A percentile compares a stretch with the other conserved stretches of the same genome.
Conservation (phyloP, 306 rosid genomes). For the Oxytropis ochrocephala region DNA sequence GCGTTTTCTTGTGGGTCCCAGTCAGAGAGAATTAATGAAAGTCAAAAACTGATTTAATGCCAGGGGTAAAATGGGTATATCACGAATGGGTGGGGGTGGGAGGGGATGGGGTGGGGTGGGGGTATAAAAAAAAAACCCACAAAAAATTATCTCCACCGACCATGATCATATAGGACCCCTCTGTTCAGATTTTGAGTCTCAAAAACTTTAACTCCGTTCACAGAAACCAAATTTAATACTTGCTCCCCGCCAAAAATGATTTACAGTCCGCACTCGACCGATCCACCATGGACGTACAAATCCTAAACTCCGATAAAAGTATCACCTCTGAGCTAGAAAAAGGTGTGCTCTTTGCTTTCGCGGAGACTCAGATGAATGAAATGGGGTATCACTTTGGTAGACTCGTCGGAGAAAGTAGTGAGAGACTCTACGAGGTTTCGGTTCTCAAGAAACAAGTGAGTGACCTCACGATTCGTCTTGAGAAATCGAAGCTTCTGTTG, state of each 20-base stretch:
- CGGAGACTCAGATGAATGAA: conserved; percentile 33
- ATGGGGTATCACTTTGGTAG: conserved; percentile 17
- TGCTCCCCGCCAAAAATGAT: conserved; percentile 23
- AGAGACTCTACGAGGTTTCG: conserved; percentile 31
- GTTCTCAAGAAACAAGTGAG: conserved; percentile 19
- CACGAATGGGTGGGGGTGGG: too few species aligned
- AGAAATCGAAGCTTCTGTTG: conserved; percentile 26
- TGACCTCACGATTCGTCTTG: conserved; percentile 19
- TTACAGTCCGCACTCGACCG: conserved; percentile 28
- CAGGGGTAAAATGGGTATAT: too few species aligned
- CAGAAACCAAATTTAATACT: conserved; percentile 41
- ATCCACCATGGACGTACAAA: conserved; percentile 15
- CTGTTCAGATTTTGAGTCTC: conserved; percentile 48
- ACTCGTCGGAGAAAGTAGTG: conserved; percentile 22
- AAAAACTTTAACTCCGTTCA: conserved; percentile 51
- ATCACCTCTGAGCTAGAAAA: conserved; percentile 37
- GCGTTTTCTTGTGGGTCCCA: too few species aligned
- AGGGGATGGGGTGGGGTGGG: too few species aligned
- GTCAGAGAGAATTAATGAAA: too few species aligned
- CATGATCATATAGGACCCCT: conserved; percentile 22
- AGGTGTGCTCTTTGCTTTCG: conserved; percentile 24
- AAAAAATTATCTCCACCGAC: neutral
- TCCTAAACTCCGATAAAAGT: neutral
- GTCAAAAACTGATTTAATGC: conserved; percentile 51
- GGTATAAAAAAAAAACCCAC: too few species aligned